A percentile compares a stretch with the other conserved stretches of the same genome.
These are phyloP conservation scores for Hypoxylon sp. DNA, from an alignment of 2,329 filamentous ascomycete species.

Conservation along the genomic window DNA sequence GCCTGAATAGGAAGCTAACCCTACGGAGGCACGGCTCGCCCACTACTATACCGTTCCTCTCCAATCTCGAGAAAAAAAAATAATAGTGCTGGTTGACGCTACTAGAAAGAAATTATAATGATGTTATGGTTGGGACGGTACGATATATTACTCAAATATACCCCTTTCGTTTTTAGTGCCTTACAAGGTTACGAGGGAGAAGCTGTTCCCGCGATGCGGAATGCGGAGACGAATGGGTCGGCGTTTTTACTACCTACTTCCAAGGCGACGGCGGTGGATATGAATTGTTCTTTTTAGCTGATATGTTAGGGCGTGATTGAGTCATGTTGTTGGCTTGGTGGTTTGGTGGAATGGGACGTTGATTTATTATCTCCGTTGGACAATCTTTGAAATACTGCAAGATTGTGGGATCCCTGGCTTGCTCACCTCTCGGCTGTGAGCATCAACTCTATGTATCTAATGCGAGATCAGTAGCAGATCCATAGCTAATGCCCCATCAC, in stretches of 20 bases:
- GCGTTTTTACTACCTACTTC: constrained; percentile 23
- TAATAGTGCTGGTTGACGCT: constrained; percentile 11
- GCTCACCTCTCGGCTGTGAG: constrained; percentile 5
- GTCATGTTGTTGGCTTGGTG: background rate
- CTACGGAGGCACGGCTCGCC: constrained; percentile 9
- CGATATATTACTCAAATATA: constrained; percentile 40
- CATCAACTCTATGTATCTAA: background rate
- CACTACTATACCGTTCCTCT: background rate
- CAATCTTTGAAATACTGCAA: constrained; percentile 11
- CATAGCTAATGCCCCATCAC: constrained; percentile 10
- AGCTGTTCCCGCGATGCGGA: constrained; percentile 4
- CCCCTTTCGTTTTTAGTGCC: constrained; percentile 33
- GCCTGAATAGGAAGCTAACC: constrained; percentile 18
- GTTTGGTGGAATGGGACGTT: background rate
- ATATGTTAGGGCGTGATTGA: background rate
- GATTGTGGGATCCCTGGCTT: constrained; percentile 1
- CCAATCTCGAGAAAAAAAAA: constrained; percentile 1
- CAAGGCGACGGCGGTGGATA: background rate
- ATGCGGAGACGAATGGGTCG: constrained; percentile 17
- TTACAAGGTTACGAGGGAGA: constrained; percentile 22
- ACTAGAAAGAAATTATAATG: constrained; percentile 24
- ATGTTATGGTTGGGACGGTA: constrained; percentile 34
- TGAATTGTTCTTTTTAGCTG: background rate
- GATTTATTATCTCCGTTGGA: background rate
- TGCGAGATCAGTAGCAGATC: constrained; percentile 11